A percentile compares a stretch with the other conserved stretches of the same genome.
These are phyloP conservation scores for Trichophaea hybrida DNA, from an alignment of 2,329 filamentous ascomycete species.

Conservation along the genomic window DNA sequence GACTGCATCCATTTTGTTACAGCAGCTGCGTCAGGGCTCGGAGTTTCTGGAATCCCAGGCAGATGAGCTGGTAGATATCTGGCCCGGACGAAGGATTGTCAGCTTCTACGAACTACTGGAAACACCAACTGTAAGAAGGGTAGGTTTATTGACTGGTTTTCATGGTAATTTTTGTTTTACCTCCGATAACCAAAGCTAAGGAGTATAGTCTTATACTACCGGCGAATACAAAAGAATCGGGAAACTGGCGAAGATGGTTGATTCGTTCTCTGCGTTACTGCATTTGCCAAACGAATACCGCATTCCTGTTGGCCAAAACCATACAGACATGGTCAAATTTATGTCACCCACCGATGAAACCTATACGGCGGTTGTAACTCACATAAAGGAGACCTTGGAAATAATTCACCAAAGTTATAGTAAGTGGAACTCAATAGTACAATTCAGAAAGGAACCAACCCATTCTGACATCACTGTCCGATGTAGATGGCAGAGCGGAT, in stretches of 20 bases:
- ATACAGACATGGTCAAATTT: constrained; percentile 6
- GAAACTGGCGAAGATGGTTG: neutral
- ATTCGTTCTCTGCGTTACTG: neutral
- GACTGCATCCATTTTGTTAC: too few relatives aligned
- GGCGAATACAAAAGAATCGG: neutral
- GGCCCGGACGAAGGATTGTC: neutral
- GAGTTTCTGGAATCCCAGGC: too few relatives aligned
- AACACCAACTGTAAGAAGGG: neutral
- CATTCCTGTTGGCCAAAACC: constrained; percentile 3
- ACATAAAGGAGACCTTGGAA: neutral
- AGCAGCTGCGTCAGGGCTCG: too few relatives aligned
- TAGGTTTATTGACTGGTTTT: neutral
- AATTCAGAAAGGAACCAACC: neutral
- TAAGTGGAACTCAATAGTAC: too few relatives aligned
- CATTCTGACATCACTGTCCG: neutral
- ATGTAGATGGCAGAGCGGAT: too few relatives aligned
- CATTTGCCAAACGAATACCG: constrained; percentile 3
- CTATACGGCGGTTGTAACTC: neutral
- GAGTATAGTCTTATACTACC: neutral
- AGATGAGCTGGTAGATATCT: too few relatives aligned
- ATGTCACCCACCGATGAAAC: neutral
- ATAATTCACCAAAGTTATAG: neutral
- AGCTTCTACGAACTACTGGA: neutral
- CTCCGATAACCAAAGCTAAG: neutral
- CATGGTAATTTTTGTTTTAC: neutral